Percentiles rank a stretch among this genome's conserved stretches.
These are phyloP conservation scores for Ramaria rubella DNA, from an alignment of 768 basidiomycete genomes.

Conservation along the genomic window DNA sequence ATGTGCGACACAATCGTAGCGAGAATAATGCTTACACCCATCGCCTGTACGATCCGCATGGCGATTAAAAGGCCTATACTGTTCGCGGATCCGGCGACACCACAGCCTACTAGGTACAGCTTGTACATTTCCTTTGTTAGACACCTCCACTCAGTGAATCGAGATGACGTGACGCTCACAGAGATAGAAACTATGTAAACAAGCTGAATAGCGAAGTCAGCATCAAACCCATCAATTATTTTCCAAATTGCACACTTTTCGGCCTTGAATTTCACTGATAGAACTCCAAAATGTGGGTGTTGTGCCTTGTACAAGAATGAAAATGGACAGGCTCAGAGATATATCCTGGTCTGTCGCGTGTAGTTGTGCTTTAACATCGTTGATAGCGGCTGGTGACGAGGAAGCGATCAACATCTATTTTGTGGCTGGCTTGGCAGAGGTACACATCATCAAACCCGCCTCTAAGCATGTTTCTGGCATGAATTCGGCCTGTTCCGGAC, in stretches of 20 bases:
- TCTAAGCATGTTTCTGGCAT: background rate
- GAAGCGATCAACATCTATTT: background rate
- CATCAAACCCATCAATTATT: background rate
- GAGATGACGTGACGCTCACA: conserved; percentile 11
- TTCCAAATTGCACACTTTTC: conserved; percentile 43
- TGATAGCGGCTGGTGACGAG: conserved; percentile 47
- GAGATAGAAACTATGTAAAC: conserved; percentile 21
- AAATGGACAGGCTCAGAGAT: conserved; percentile 62
- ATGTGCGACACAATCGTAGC: background rate
- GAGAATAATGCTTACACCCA: conserved; percentile 38
- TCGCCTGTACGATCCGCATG: conserved; percentile 63
- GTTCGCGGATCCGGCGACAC: conserved; percentile 49
- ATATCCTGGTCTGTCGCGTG: conserved; percentile 56
- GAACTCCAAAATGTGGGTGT: conserved; percentile 64
- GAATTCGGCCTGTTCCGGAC: background rate
- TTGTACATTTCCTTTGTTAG: conserved; percentile 54
- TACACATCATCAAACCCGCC: background rate
- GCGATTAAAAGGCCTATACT: conserved; percentile 54
- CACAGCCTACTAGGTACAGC: conserved; percentile 45
- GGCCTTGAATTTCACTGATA: conserved; percentile 67
- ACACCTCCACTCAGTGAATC: background rate
- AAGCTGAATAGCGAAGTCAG: conserved; percentile 10
- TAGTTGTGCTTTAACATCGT: conserved; percentile 51
- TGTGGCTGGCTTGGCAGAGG: background rate
- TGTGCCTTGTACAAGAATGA: conserved; percentile 64